Evolutionary conservation across 2,329 filamentous ascomycete species (phyloP), one percentile per base, ranked within the genome.

Genomic region (Anisogramma anomala): DNA sequence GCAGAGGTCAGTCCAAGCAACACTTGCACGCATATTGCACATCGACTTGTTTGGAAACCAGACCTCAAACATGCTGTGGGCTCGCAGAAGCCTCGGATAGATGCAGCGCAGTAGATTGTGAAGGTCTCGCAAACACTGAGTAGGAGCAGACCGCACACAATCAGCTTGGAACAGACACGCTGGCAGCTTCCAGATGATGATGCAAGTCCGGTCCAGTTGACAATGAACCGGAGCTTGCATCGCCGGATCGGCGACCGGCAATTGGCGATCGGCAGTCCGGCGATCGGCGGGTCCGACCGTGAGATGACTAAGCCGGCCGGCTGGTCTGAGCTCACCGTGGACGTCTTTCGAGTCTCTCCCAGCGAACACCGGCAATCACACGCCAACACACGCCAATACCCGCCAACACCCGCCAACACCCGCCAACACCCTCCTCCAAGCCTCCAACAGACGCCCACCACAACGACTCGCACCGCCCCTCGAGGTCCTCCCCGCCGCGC

Each of bases 51-150:
- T n/a, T 19, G 17, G 25, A 14, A 25, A 25, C 39, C 42, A 37
- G 13, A 47, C 40, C 36, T 49, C 42, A 38, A 47, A 45, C 39
- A 45, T 47, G 11, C 4, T 35, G 35, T 41, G n/a, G n/a, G 25
- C 19, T 33, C 14, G 27, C 20, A 19, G 31, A 41, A 32, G 15
- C 20, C 14, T 36, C 33, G 26, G 33, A 15, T 36, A 28, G 14
- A 36, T 41, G 39, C 31, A 35, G 17, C 17, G 18, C 8, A 4
- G 33, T 7, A 35, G 19, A 18, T 19, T 33, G 20, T 13, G 10
- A 30, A 4, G n/a, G 18, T 10, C 4, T 27, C 7, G 30, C 3
- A 11, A 15, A 14, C 10, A 7, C 15, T 7, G n/a, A n/a, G n/a
- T n/a, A n/a, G n/a, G n/a, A n/a, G n/a, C n/a, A n/a, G n/a, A n/a